Base-by-base conservation (phyloP, 192 early-diverging fungal genomes). In the Fimicolochytrium jonesii region DNA sequence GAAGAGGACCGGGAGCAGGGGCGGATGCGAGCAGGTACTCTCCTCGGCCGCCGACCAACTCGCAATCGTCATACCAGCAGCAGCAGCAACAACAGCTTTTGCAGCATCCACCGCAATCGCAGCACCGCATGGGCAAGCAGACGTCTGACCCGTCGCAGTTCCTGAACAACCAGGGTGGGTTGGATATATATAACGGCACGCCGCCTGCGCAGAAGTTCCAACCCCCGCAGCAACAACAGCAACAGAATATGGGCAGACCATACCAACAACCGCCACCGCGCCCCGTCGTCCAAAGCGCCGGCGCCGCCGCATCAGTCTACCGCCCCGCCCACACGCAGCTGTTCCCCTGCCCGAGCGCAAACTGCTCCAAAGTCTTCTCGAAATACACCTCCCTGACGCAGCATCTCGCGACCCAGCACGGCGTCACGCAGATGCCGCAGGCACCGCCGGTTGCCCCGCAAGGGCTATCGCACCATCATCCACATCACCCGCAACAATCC, bases 351-450 rank as follows among this genome's bases (percentile, higher is more conserved):
- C 25, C 43, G n/a, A 31, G 25, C 15, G 23, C 51, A 17, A 26
- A 41, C 43, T 67, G 56, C 45, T 7, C 43, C 10, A 58, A 67
- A 35, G 47, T 58, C 18, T 66, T 66, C 35, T 7, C 18, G 11
- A 56, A 31, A 17, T 66, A 57, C 45, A 26, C 33, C 13, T 26
- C 41, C 18, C 54, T 66, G 22, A 18, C 53, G 2, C 53, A 44
- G 41, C 64, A 66, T 32, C 11, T 66, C 15, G 31, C n/a, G 0
- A 39, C 55, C 22, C 39, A 51, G 35, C 48, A 23, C 45, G 34
- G 15, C 56, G 36, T 49, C 58, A 59, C 42, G 23, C n/a, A n/a
- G n/a, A n/a, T n/a, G n/a, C n/a, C n/a, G n/a, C n/a, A n/a, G n/a
- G n/a, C n/a, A n/a, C n/a, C n/a, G n/a, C n/a, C n/a, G n/a, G n/a